Conservation (phyloP, 2,329 filamentous ascomycete genomes). For the Colletotrichum caudatum region DNA sequence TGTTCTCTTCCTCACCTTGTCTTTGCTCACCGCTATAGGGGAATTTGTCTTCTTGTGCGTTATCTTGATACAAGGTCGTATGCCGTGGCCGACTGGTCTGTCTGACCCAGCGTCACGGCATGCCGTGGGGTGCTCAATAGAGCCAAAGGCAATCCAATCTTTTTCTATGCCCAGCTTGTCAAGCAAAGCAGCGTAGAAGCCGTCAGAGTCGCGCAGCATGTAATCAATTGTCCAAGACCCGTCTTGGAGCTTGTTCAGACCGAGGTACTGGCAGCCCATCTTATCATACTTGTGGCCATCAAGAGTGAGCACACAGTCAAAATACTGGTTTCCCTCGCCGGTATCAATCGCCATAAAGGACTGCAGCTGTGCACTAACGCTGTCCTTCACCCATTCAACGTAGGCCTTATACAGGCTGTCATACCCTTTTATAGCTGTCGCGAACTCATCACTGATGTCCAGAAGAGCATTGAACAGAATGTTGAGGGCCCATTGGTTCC, state of each 20-base stretch:
- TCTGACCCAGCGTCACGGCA: neutral
- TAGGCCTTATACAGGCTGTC: neutral
- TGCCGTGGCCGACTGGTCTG: neutral
- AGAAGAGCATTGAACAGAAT: neutral
- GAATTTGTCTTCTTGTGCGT: neutral
- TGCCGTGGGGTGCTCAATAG: neutral
- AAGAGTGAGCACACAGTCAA: neutral
- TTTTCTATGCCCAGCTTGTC: neutral
- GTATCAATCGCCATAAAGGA: neutral
- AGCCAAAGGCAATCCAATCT: neutral
- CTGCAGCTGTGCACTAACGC: neutral
- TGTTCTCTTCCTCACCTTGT: no score
- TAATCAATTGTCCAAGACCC: neutral
- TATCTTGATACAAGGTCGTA: neutral
- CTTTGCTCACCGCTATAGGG: no score
- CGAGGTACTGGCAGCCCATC: neutral
- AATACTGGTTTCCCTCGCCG: neutral
- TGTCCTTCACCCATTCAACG: neutral
- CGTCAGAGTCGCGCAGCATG: neutral
- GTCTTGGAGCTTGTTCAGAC: neutral
- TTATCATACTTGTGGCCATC: neutral
- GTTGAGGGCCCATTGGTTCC: neutral
- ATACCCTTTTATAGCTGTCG: neutral
- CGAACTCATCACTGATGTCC: neutral
- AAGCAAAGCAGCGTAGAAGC: neutral